Percentiles rank a stretch among this genome's conserved stretches.
Evolutionary conservation across 805 yeast species (phyloP).

Genomic region (Candida railenensis): DNA sequence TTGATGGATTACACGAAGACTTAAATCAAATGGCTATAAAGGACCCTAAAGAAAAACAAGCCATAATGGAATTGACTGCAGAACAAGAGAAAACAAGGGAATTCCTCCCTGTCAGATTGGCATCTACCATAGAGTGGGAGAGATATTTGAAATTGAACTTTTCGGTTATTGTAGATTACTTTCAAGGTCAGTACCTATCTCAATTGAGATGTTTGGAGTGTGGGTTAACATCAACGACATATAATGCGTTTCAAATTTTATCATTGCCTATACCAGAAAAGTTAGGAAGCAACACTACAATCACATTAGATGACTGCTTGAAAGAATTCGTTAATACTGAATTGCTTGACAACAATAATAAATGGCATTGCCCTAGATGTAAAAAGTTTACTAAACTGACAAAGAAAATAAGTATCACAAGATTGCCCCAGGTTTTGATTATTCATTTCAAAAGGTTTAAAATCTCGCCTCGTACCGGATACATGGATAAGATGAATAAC

Average conservation of each 20-base stretch:
- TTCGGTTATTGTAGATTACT: conserved; percentile 75
- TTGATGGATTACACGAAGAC: conserved; percentile 83
- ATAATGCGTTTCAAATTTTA: conserved; percentile 75
- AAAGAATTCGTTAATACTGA: conserved; percentile 77
- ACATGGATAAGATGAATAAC: conserved; percentile 58
- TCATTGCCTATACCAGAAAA: conserved; percentile 74
- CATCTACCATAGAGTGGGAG: conserved; percentile 91
- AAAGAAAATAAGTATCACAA: conserved; percentile 68
- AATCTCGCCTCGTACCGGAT: conserved; percentile 36
- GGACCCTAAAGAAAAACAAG: conserved; percentile 29
- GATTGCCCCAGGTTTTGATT: conserved; percentile 77
- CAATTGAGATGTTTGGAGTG: conserved; percentile 73
- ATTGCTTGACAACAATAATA: conserved; percentile 69
- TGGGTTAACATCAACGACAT: conserved; percentile 77
- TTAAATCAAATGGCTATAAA: conserved; percentile 58
- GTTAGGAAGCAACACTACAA: conserved; percentile 19
- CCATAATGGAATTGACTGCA: conserved; percentile 45
- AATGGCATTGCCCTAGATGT: conserved; percentile 84
- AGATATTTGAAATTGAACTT: conserved; percentile 75
- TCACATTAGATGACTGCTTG: conserved; percentile 62
- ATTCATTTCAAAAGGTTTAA: conserved; percentile 84
- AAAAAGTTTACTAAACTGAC: conserved; percentile 59
- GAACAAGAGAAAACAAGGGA: conserved; percentile 77
- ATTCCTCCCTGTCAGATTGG: conserved; percentile 68
- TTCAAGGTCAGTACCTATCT: conserved; percentile 89